Conservation (phyloP, 78 protist species). For the Neovahlkampfia damariscottae region DNA sequence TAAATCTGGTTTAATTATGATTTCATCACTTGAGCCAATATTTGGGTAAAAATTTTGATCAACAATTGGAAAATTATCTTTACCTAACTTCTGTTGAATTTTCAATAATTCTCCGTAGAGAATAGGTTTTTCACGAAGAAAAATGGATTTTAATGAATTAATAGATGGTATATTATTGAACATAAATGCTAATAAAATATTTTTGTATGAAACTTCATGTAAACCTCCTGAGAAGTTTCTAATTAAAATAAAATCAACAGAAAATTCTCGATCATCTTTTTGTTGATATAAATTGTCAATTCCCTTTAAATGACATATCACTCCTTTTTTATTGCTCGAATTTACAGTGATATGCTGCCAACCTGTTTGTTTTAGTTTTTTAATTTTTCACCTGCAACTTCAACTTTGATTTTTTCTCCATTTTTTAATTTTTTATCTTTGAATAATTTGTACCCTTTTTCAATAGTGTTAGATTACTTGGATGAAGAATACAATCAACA, state of each 20-base stretch:
- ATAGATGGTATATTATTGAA: conserved; percentile 15
- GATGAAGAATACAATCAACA: background rate
- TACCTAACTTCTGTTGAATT: background rate
- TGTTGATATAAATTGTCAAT: background rate
- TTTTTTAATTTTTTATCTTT: background rate
- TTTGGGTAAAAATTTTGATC: conserved; percentile 16
- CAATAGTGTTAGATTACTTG: background rate
- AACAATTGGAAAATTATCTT: conserved; percentile 15
- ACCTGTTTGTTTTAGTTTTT: too few species aligned
- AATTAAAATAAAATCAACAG: conserved; percentile 7
- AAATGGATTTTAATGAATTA: conserved; percentile 11
- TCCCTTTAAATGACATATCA: background rate
- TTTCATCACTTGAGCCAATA: background rate
- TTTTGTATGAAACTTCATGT: background rate
- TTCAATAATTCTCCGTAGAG: background rate
- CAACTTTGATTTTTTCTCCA: background rate
- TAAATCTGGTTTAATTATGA: conserved; percentile 2
- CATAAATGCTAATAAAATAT: conserved; percentile 11
- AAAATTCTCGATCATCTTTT: background rate
- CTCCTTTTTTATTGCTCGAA: background rate
- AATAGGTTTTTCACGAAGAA: conserved; percentile 3
- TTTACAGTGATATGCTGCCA: background rate
- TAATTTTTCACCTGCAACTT: too few species aligned
- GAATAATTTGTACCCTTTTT: background rate
- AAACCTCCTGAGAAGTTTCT: background rate